Conservation (phyloP, 306 rosid genomes). For the Hippophae rhamnoides region DNA sequence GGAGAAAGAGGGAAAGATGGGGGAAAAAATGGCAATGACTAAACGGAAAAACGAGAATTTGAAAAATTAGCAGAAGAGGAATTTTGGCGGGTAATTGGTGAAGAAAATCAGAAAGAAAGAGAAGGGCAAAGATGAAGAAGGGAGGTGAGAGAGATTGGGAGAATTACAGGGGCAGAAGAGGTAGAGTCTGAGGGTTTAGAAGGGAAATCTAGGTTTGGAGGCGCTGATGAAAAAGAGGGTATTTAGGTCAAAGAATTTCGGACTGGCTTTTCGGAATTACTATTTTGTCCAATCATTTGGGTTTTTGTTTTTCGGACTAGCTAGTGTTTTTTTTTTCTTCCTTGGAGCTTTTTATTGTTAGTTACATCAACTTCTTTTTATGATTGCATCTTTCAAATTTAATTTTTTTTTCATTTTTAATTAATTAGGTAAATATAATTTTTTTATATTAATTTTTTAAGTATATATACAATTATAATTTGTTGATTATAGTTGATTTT, state of each 20-base stretch:
- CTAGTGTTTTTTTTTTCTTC: too few relatives aligned
- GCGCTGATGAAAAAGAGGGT: conserved; percentile 49
- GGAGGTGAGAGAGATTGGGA: conserved; percentile 22
- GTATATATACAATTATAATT: too few relatives aligned
- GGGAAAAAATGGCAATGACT: not conserved
- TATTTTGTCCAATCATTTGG: conserved; percentile 42
- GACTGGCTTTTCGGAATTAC: conserved; percentile 32
- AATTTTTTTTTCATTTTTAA: too few relatives aligned
- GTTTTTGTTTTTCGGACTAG: not conserved
- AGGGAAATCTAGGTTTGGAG: conserved; percentile 59
- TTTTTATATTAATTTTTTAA: too few relatives aligned
- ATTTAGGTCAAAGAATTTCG: conserved; percentile 64
- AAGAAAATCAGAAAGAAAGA: conserved; percentile 55
- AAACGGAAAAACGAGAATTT: conserved; percentile 22
- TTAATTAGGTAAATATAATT: too few relatives aligned
- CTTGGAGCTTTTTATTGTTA: too few relatives aligned
- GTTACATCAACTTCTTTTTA: too few relatives aligned
- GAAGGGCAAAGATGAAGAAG: conserved; percentile 64
- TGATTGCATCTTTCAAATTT: too few relatives aligned
- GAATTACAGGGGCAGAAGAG: conserved; percentile 64
- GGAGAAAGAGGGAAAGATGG: not conserved
- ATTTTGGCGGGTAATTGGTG: conserved; percentile 66
- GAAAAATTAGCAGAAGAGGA: conserved; percentile 37
- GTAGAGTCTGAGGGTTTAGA: conserved; percentile 60
- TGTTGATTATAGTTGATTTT: too few relatives aligned